Conservation (phyloP, 2,329 filamentous ascomycete species). For the Penicillium sp. region DNA sequence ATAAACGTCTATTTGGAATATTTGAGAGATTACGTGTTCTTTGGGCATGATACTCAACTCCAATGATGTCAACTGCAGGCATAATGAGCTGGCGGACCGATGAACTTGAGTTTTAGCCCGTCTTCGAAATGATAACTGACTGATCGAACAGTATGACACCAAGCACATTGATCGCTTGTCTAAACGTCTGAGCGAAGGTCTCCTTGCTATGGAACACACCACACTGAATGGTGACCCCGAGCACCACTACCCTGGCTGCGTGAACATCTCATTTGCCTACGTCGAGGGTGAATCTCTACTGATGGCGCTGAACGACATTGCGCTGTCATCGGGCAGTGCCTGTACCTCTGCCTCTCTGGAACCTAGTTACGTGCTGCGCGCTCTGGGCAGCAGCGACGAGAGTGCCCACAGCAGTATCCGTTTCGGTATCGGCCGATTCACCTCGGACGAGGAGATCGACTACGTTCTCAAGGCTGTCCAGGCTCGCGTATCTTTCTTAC, state of each 20-base stretch:
- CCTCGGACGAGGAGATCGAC: slow-evolving; percentile 91
- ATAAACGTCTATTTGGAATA: slow-evolving; percentile 79
- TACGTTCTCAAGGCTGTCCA: slow-evolving; percentile 94
- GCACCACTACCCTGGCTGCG: slow-evolving; percentile 90
- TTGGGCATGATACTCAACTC: slow-evolving; percentile 37
- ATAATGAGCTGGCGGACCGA: slow-evolving; percentile 56
- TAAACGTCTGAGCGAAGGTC: slow-evolving; percentile 75
- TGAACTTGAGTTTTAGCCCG: neutral
- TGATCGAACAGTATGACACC: slow-evolving; percentile 73
- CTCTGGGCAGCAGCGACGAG: slow-evolving; percentile 93
- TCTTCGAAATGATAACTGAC: slow-evolving; percentile 11
- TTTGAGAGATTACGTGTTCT: slow-evolving; percentile 46
- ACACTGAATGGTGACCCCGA: slow-evolving; percentile 81
- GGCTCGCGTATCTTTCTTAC: slow-evolving; percentile 86
- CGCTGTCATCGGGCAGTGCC: slow-evolving; percentile 90
- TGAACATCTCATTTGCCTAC: slow-evolving; percentile 98
- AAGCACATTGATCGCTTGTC: slow-evolving; percentile 82
- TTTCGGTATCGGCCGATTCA: slow-evolving; percentile 96
- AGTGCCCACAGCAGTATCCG: slow-evolving; percentile 97
- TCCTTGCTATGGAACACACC: slow-evolving; percentile 89
- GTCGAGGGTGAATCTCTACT: slow-evolving; percentile 96
- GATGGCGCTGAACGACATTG: slow-evolving; percentile 98
- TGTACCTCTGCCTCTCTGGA: slow-evolving; percentile 97
- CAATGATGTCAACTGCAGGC: slow-evolving; percentile 66
- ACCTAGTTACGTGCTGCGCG: slow-evolving; percentile 92